Conservation (phyloP, 2,329 filamentous ascomycete species). For the Penicillium sp. region DNA sequence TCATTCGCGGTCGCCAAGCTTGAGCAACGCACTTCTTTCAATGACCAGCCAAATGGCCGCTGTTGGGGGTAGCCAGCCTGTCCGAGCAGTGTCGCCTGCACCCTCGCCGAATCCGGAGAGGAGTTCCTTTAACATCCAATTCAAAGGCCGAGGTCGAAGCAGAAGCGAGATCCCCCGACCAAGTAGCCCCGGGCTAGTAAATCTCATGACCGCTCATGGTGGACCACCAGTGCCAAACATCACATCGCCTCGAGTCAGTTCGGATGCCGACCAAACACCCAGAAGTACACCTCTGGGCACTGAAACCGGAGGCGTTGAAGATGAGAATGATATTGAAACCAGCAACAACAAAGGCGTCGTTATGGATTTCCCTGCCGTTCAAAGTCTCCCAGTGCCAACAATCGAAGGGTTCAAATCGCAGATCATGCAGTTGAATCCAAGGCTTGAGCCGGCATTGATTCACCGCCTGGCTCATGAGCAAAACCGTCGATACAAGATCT, state of each 20-base stretch:
- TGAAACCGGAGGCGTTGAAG: conserved; percentile 38
- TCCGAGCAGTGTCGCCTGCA: conserved; percentile 50
- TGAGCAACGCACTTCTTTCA: conserved; percentile 44
- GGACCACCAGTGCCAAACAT: conserved; percentile 58
- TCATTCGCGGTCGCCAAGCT: conserved; percentile 35
- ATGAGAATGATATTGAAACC: conserved; percentile 56
- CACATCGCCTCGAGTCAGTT: conserved; percentile 39
- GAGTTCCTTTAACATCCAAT: conserved; percentile 45
- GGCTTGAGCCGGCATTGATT: conserved; percentile 64
- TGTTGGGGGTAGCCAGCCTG: conserved; percentile 54
- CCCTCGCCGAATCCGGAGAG: conserved; percentile 39
- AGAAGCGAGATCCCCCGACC: conserved; percentile 55
- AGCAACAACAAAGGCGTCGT: conserved; percentile 59
- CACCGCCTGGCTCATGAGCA: conserved; percentile 83
- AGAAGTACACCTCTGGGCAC: conserved; percentile 12
- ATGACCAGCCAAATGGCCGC: conserved; percentile 47
- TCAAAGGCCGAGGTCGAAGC: conserved; percentile 52
- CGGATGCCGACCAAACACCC: conserved; percentile 12
- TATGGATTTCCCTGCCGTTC: conserved; percentile 60
- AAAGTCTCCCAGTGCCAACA: conserved; percentile 68
- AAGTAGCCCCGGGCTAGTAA: conserved; percentile 46
- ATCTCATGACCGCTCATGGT: conserved; percentile 56
- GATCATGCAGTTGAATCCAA: conserved; percentile 70
- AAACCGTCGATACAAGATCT: conserved; percentile 70
- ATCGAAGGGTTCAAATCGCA: conserved; percentile 74